Base-by-base conservation (phyloP, 768 basidiomycete species). In the Hebeloma cylindrosporum region DNA sequence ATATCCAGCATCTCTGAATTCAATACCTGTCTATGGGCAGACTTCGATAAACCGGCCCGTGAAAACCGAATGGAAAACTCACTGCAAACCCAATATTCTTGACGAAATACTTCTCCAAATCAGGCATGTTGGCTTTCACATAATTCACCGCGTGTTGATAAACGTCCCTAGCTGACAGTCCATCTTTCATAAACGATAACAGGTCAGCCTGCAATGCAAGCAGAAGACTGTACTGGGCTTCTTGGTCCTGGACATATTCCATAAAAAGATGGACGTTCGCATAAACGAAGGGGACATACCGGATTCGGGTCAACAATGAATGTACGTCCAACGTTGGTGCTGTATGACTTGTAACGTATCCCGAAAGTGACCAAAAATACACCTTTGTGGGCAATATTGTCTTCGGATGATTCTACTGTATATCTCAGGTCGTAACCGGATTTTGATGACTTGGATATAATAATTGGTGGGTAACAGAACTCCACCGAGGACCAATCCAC, bases 231-330 rank as follows among this genome's bases (percentile, higher is more conserved):
- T 96, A 97, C 51, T 90, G 83, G 4, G 79, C 74, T 70, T 97
- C 92, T 85, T 98, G 95, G 43, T 88, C 83, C 94, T 98, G 58
- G 27, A 38, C 17, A 16, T 7, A 23, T 28, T 43, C 47, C 60
- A n/a, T n/a, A n/a, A 13, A 17, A 43, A 33, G 16, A 35, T 25
- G 17, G 34, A 21, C 21, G 35, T 9, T 5, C 11, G 14, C 32
- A 5, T 28, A 29, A 5, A 17, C 17, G 10, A 41, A 27, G 28
- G 17, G 32, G 14, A 47, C 43, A 34, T 50, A 93, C 93, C 58
- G 87, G 83, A 51, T 84, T 84, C 2, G 95, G 95, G 60, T 95
- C 93, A 28, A 98, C 93, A 54, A 97, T 89, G 66, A 96, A 94
- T 2, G 90, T 97, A 32, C 95, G 78, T 3, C 90, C 93, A 52